Evolutionary conservation across 164 flowering plant genomes (phyloP), one percentile per base, ranked within the genome.

Genomic region (Nelumbo lutea): DNA sequence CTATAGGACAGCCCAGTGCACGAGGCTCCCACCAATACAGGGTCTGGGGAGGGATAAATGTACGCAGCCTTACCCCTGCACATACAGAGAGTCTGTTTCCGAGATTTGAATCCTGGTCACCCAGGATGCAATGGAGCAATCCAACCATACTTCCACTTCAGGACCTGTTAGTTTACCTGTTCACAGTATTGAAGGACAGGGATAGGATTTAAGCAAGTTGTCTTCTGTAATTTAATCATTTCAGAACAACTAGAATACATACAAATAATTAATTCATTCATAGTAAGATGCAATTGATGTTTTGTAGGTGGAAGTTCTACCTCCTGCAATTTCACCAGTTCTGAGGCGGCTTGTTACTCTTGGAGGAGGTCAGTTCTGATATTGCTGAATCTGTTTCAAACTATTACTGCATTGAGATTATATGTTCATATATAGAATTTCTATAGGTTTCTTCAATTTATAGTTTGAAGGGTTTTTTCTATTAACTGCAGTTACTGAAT

Each of bases 261-360:
- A 9, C 9, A 10, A 13, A 9, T 51, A 6, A 51, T 51, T 2
- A 39, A 9, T 6, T 57, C 42, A 1, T 13, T 1, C 2, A 47
- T 15, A 5, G 6, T 2, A 9, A 60, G 9, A 6, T 38, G 64
- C 2, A 64, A 46, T 6, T 1, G 43, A 59, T 48, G 14, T 15
- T 66, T 61, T 67, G 65, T 59, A 75, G 78, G 78, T 75, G 50
- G 78, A 75, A 67, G 78, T 75, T 62, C 74, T 75, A 27, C 78
- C 78, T 9, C 44, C 61, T 42, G 78, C 78, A 40, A 67, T 75
- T 39, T 61, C 78, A 55, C 78, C 78, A 47, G 74, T 75, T 56
- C 51, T 75, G 64, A 70, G 78, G 64, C 67, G 62, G 62, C 78
- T 75, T 70, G 59, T 70, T 56, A 46, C 74, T 39, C 78, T 75